Conservation (phyloP, 176 grass and related monocot genomes). For the Carex pumila region DNA sequence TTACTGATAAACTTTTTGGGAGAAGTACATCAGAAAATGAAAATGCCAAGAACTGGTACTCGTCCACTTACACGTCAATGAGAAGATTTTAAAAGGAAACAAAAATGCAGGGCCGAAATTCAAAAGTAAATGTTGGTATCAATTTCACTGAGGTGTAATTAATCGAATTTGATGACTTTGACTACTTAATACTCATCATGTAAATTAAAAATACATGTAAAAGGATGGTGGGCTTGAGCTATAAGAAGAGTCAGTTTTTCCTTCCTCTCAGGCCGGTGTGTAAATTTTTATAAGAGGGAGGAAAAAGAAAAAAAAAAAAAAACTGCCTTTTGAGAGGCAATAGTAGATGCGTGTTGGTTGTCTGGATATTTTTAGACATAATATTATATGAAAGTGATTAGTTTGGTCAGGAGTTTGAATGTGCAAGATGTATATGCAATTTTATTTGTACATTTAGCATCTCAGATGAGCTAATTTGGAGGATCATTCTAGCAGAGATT, state of each 20-base stretch:
- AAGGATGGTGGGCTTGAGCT: conserved; percentile 6
- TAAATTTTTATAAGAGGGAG: neutral
- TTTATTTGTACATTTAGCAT: conserved; percentile 22
- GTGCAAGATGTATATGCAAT: conserved; percentile 8
- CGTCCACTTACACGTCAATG: conserved; percentile 7
- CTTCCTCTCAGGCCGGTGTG: neutral
- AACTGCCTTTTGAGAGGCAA: neutral
- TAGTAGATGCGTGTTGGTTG: conserved; percentile 8
- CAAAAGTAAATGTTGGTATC: neutral
- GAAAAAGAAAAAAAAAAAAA: neutral
- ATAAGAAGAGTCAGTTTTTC: neutral
- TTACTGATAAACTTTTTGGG: conserved; percentile 11
- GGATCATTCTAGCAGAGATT: conserved; percentile 22
- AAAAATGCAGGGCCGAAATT: neutral
- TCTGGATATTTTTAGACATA: neutral
- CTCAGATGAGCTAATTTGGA: conserved; percentile 7
- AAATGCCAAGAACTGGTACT: conserved; percentile 9
- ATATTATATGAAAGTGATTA: conserved; percentile 7
- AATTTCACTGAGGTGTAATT: conserved; percentile 5
- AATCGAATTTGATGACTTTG: neutral
- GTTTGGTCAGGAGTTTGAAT: conserved; percentile 4
- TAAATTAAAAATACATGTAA: conserved; percentile 22
- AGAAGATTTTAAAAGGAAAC: neutral
- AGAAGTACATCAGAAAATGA: conserved; percentile 12
- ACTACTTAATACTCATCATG: neutral